Evolutionary conservation across 768 basidiomycete species (phyloP).

Genomic region (Suillus decipiens): DNA sequence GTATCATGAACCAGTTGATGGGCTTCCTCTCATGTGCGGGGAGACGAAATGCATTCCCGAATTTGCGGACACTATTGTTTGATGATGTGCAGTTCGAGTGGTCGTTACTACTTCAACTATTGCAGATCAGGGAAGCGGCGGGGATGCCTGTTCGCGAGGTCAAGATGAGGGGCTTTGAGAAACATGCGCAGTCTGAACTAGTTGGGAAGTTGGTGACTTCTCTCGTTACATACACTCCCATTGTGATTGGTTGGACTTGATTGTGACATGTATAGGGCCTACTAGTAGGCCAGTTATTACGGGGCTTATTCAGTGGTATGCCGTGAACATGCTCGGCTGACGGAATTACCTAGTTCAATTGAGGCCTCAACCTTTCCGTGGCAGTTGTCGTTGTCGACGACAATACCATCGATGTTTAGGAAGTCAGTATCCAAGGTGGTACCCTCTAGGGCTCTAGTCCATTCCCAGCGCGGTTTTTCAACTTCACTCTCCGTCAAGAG

Average conservation of each 20-base stretch:
- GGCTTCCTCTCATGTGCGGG: constrained; percentile 27
- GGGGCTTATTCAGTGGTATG: constrained; percentile 1
- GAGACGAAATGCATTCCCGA: constrained; percentile 29
- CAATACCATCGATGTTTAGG: constrained; percentile 56
- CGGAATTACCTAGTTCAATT: background rate
- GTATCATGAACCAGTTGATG: constrained; percentile 25
- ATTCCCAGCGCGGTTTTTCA: constrained; percentile 62
- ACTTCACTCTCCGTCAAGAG: constrained; percentile 58
- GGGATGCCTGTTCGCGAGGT: constrained; percentile 22
- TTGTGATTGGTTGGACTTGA: constrained; percentile 9
- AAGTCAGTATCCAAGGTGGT: constrained; percentile 49
- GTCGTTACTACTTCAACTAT: constrained; percentile 28
- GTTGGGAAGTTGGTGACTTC: constrained; percentile 26
- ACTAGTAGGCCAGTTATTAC: background rate
- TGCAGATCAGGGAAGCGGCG: constrained; percentile 24
- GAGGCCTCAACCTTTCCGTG: constrained; percentile 11
- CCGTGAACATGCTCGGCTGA: constrained; percentile 6
- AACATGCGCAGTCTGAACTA: constrained; percentile 16
- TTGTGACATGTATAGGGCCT: background rate
- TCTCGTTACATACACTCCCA: constrained; percentile 9
- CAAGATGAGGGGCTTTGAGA: constrained; percentile 25
- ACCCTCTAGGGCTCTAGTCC: constrained; percentile 44
- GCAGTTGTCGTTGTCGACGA: constrained; percentile 21
- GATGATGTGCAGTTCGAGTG: constrained; percentile 31
- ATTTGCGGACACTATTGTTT: constrained; percentile 20